A percentile compares a stretch with the other conserved stretches of the same genome.
phyloP scores from a whole-genome alignment of 306 rosid species.

The Medicago truncatula region DNA sequence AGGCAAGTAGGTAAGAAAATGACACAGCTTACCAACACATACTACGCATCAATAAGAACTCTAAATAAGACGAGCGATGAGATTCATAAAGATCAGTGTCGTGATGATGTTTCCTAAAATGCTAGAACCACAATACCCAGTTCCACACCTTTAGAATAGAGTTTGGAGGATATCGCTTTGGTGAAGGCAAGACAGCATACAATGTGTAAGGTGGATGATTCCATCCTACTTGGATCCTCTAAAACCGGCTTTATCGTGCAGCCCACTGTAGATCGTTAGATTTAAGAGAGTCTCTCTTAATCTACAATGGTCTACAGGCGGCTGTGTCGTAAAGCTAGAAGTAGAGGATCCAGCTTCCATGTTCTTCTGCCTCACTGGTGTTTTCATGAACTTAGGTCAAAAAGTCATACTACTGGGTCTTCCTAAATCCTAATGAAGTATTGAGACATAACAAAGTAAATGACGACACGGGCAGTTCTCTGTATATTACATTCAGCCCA shows the following conservation, averaged over 20 bases:
- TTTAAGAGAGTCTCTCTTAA: not conserved
- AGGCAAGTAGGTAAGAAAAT: slow-evolving; percentile 20
- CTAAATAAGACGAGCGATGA: slow-evolving; percentile 8
- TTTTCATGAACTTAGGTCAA: slow-evolving; percentile 8
- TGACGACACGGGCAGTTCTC: slow-evolving; percentile 2
- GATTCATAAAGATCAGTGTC: not conserved
- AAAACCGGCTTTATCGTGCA: not conserved
- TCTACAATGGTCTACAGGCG: not conserved
- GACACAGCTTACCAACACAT: not conserved
- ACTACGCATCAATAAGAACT: not conserved
- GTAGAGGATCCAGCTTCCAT: not conserved
- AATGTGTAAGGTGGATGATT: not conserved
- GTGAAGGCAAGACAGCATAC: slow-evolving; percentile 11
- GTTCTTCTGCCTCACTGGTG: slow-evolving; percentile 16
- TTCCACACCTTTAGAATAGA: slow-evolving; percentile 1
- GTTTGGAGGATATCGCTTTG: slow-evolving; percentile 15
- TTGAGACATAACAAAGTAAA: slow-evolving; percentile 2
- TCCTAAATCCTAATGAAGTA: slow-evolving; percentile 4
- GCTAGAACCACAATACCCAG: not conserved
- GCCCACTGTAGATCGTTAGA: not conserved
- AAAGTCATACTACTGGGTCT: slow-evolving; percentile 9
- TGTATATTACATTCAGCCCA: not conserved
- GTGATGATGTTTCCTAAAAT: slow-evolving; percentile 8
- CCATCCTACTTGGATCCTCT: not conserved
- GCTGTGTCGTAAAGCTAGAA: not conserved